These are phyloP conservation scores for Aphanocladium album DNA, from an alignment of 2,329 filamentous ascomycete genomes.

Conservation along the genomic window DNA sequence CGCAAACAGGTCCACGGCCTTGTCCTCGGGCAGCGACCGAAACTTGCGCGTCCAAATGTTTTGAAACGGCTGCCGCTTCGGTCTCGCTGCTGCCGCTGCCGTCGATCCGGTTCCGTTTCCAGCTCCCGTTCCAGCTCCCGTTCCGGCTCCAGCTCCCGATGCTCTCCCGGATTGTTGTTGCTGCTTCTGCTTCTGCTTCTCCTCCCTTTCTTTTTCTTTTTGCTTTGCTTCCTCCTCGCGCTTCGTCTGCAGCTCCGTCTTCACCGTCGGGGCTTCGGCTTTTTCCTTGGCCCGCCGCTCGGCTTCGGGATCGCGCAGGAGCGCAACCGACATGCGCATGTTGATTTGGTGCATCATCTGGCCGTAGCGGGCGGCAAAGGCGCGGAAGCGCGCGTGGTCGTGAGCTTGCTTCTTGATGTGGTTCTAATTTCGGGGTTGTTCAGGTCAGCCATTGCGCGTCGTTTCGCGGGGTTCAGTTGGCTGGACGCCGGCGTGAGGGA, in stretches of 20 bases:
- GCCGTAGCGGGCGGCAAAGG: slow-evolving; percentile 56
- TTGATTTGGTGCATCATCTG: slow-evolving; percentile 63
- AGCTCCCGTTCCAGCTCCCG: no score
- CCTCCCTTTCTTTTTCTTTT: slow-evolving; percentile 27
- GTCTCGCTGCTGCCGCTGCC: background rate
- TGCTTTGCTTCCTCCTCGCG: slow-evolving; percentile 46
- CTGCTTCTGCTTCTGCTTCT: background rate
- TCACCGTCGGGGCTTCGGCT: slow-evolving; percentile 59
- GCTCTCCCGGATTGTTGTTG: no score
- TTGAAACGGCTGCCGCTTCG: slow-evolving; percentile 27
- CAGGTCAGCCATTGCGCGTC: background rate
- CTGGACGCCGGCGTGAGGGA: background rate
- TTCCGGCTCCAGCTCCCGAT: no score
- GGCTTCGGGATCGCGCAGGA: slow-evolving; percentile 53
- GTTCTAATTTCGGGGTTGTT: slow-evolving; percentile 45
- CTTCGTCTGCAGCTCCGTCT: slow-evolving; percentile 56
- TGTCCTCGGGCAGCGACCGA: slow-evolving; percentile 56
- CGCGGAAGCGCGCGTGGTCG: slow-evolving; percentile 57
- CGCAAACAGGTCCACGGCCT: slow-evolving; percentile 62
- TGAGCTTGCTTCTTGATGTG: slow-evolving; percentile 62
- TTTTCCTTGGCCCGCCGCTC: slow-evolving; percentile 56
- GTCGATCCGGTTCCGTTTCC: no score
- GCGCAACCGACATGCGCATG: slow-evolving; percentile 57
- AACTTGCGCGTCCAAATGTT: slow-evolving; percentile 61
- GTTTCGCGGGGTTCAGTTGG: background rate